Conservation (phyloP, 1,139 yeast genomes). For the Zygosaccharomyces pseudobailii region DNA sequence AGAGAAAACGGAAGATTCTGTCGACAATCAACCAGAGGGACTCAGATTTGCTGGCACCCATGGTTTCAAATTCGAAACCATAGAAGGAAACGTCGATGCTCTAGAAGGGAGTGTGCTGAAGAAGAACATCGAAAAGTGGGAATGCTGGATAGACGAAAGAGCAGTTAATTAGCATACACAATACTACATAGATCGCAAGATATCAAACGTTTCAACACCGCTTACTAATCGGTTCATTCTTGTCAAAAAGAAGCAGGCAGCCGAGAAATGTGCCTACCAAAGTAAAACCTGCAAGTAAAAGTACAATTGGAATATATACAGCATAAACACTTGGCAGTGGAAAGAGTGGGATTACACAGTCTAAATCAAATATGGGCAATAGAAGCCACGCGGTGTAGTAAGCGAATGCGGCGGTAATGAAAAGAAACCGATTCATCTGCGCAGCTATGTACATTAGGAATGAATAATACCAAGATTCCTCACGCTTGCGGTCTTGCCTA, state of each 20-base stretch:
- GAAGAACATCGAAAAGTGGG: slow-evolving; percentile 55
- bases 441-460: not conserved
- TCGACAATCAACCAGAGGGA: slow-evolving; percentile 51
- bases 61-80: slow-evolving; percentile 22
- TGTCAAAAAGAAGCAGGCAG: slow-evolving; percentile 15
- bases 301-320: slow-evolving; percentile 27
- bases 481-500: no score
- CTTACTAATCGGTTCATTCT: not conserved
- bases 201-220: not conserved
- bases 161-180: slow-evolving; percentile 9
- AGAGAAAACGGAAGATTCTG: slow-evolving; percentile 70
- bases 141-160: slow-evolving; percentile 68
- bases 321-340: slow-evolving; percentile 31
- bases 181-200: not conserved
- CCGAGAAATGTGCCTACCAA: slow-evolving; percentile 30
- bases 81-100: slow-evolving; percentile 73
- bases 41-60: slow-evolving; percentile 12
- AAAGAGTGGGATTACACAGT: slow-evolving; percentile 20
- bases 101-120: slow-evolving; percentile 65
- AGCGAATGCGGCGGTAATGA: slow-evolving; percentile 19
- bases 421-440: slow-evolving; percentile 23
- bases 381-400: slow-evolving; percentile 31
- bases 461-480: not conserved
- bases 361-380: slow-evolving; percentile 30
- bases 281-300: slow-evolving; percentile 24